These are phyloP conservation scores for Colletotrichum abscissum DNA, from an alignment of 2,329 filamentous ascomycete genomes.

Conservation along the genomic window DNA sequence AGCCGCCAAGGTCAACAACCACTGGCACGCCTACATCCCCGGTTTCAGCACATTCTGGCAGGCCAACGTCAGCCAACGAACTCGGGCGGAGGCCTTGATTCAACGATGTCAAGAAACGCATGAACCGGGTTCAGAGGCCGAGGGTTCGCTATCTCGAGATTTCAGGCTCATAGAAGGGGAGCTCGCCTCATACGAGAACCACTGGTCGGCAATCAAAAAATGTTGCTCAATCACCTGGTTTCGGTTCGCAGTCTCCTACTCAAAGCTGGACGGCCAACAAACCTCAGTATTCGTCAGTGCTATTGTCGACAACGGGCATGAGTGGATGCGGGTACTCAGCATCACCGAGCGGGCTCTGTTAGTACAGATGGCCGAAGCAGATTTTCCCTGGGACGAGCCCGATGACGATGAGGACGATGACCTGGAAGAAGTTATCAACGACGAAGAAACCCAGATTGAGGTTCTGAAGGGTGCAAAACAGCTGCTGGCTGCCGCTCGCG, in stretches of 20 bases:
- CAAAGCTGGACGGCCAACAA: background rate
- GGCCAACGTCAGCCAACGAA: conserved; percentile 6
- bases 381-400: conserved; percentile 51
- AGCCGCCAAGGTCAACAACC: conserved; percentile 9
- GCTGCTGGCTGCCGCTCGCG: conserved; percentile 47
- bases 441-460: conserved; percentile 45
- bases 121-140: conserved; percentile 4
- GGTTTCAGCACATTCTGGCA: conserved; percentile 31
- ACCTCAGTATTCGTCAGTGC: conserved; percentile 25
- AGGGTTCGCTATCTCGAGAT: conserved; percentile 9
- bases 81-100: conserved; percentile 13
- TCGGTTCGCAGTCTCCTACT: conserved; percentile 15
- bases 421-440: conserved; percentile 46
- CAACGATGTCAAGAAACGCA: background rate
- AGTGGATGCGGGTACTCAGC: conserved; percentile 50
- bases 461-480: conserved; percentile 43
- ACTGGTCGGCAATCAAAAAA: conserved; percentile 29
- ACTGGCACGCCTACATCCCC: conserved; percentile 30
- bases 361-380: conserved; percentile 51
- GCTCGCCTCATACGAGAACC: conserved; percentile 18
- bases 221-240: conserved; percentile 28
- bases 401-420: conserved; percentile 39
- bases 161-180: conserved; percentile 26
- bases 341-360: conserved; percentile 46
- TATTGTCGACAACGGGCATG: conserved; percentile 45